phyloP scores from a whole-genome alignment of 1,139 yeast genomes.

The Sugiyamaella castrensis region DNA sequence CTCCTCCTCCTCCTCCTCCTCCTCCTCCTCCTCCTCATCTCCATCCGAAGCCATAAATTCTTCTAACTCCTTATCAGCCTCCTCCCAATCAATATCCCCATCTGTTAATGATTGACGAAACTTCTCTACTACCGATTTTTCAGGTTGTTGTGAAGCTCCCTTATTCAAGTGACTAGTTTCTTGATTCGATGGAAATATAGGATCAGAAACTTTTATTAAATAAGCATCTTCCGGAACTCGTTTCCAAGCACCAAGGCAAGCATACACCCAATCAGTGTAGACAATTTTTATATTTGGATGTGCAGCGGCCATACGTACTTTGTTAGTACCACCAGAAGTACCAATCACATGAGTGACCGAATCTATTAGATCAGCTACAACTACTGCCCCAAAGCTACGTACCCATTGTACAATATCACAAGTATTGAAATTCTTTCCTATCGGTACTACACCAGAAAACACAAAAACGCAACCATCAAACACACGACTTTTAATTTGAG shows the following conservation, averaged over 20 bases:
- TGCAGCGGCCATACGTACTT: slow-evolving; percentile 63
- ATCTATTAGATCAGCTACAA: slow-evolving; percentile 68
- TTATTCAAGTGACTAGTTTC: slow-evolving; percentile 36
- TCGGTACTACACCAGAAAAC: slow-evolving; percentile 83
- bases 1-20: slow-evolving; percentile 31
- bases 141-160: slow-evolving; percentile 18
- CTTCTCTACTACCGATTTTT: slow-evolving; percentile 28
- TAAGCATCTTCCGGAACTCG: slow-evolving; percentile 63
- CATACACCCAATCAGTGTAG: slow-evolving; percentile 91
- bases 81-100: slow-evolving; percentile 40
- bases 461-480: slow-evolving; percentile 68
- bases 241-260: slow-evolving; percentile 77
- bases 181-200: slow-evolving; percentile 2
- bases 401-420: slow-evolving; percentile 89
- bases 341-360: slow-evolving; percentile 90
- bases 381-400: slow-evolving; percentile 84
- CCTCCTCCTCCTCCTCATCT: slow-evolving; percentile 34
- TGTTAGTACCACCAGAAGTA: slow-evolving; percentile 66
- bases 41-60: slow-evolving; percentile 38
- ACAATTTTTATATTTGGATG: slow-evolving; percentile 59
- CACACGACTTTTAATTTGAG: slow-evolving; percentile 63
- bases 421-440: slow-evolving; percentile 63
- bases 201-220: slow-evolving; percentile 40
- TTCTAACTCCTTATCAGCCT: slow-evolving; percentile 38
- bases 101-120: slow-evolving; percentile 35